These are phyloP conservation scores for Penicillium concentricum DNA, from an alignment of 2,329 filamentous ascomycete species.

Conservation along the genomic window DNA sequence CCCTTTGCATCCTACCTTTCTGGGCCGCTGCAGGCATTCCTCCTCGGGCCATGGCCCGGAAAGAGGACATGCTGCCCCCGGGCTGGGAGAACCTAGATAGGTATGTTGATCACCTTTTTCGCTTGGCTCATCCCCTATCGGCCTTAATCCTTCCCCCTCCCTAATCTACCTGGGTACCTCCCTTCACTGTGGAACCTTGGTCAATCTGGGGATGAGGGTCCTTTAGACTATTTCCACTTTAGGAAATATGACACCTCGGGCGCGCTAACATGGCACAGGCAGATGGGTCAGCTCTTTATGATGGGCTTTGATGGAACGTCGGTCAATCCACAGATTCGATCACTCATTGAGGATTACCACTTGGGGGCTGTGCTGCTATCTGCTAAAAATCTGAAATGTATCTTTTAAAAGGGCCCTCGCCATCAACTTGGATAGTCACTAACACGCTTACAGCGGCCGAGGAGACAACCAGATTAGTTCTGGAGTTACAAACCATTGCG, in stretches of 20 bases:
- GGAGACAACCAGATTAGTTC: conserved; percentile 81
- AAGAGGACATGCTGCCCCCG: conserved; percentile 42
- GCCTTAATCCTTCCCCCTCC: background rate
- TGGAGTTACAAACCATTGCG: conserved; percentile 89
- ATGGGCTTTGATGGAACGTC: conserved; percentile 67
- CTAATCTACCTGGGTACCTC: background rate
- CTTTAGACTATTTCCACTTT: conserved; percentile 58
- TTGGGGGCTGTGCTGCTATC: conserved; percentile 76
- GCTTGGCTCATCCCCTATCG: conserved; percentile 1
- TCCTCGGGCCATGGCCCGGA: conserved; percentile 41
- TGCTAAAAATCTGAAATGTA: conserved; percentile 66
- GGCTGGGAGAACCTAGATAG: conserved; percentile 43
- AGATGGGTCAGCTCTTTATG: conserved; percentile 61
- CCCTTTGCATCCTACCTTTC: conserved; percentile 5
- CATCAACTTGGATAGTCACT: background rate
- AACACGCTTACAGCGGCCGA: conserved; percentile 67
- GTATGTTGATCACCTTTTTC: conserved; percentile 30
- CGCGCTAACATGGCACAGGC: conserved; percentile 49
- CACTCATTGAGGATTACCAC: conserved; percentile 66
- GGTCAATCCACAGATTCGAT: conserved; percentile 62
- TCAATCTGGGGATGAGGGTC: conserved; percentile 49
- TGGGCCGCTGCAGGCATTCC: conserved; percentile 30
- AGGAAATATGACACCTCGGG: conserved; percentile 54
- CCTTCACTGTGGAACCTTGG: conserved; percentile 19
- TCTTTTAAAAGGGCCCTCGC: conserved; percentile 37